phyloP scores from a whole-genome alignment of 306 rosid genomes.

The Cercis canadensis region DNA sequence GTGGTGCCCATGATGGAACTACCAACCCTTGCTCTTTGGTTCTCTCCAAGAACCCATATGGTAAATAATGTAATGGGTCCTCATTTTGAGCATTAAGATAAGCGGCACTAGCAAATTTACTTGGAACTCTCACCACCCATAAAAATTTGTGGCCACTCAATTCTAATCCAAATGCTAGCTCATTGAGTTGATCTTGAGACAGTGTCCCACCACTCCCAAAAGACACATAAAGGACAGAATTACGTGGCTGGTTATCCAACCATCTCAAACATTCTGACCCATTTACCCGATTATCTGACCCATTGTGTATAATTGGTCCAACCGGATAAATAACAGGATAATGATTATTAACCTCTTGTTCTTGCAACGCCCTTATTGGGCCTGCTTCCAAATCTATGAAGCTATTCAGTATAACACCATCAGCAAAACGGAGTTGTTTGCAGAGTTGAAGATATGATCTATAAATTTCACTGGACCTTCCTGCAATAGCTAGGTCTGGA shows the following conservation, averaged over 20 bases:
- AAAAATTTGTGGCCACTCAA: constrained; percentile 45
- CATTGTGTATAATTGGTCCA: constrained; percentile 43
- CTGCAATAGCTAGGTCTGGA: background rate
- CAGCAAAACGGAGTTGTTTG: background rate
- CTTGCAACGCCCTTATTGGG: constrained; percentile 9
- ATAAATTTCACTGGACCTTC: constrained; percentile 26
- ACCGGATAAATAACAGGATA: constrained; percentile 31
- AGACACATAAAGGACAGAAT: constrained; percentile 39
- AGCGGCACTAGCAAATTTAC: background rate
- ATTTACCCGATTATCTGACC: constrained; percentile 10
- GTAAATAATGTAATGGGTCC: constrained; percentile 22
- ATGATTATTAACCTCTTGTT: background rate
- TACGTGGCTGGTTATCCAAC: constrained; percentile 35
- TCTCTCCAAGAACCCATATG: constrained; percentile 38
- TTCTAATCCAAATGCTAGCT: constrained; percentile 47
- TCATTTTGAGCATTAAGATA: constrained; percentile 23
- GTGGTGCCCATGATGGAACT: constrained; percentile 47
- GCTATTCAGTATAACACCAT: constrained; percentile 40
- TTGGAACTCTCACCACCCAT: constrained; percentile 48
- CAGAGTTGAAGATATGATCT: constrained; percentile 3
- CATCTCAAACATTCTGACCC: constrained; percentile 32
- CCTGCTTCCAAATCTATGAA: constrained; percentile 29
- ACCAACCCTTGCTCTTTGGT: constrained; percentile 22
- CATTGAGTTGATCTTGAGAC: constrained; percentile 33
- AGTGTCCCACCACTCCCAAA: constrained; percentile 55